These are phyloP conservation scores for Ramularia endophylla DNA, from an alignment of 2,329 filamentous ascomycete species.

Conservation along the genomic window DNA sequence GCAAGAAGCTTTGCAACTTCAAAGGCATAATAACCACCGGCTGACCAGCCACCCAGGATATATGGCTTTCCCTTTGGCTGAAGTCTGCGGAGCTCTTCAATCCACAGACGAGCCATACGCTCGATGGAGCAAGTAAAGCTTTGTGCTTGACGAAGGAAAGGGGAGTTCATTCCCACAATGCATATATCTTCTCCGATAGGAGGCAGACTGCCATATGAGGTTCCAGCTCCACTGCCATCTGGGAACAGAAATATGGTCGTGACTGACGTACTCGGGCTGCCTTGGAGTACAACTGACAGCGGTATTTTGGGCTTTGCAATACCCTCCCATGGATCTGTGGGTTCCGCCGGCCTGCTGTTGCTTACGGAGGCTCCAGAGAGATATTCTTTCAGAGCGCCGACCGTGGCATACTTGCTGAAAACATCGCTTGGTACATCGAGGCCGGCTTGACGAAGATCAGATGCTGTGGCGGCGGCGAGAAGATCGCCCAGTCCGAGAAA, in stretches of 20 bases:
- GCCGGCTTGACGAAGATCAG: conserved; percentile 21
- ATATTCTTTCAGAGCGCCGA: conserved; percentile 21
- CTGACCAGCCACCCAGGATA: conserved; percentile 67
- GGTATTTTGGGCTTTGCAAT: conserved; percentile 29
- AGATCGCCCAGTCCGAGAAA: conserved; percentile 27
- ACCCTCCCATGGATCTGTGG: conserved; percentile 26
- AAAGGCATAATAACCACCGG: conserved; percentile 65
- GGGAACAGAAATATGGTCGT: conserved; percentile 34
- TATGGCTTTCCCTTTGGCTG: conserved; percentile 51
- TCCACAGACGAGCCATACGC: conserved; percentile 24
- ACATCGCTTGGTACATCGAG: conserved; percentile 18
- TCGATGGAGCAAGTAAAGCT: conserved; percentile 26
- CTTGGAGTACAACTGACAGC: conserved; percentile 23
- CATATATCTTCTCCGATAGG: conserved; percentile 41
- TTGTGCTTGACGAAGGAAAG: conserved; percentile 25
- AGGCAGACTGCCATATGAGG: conserved; percentile 36
- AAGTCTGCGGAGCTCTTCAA: conserved; percentile 33
- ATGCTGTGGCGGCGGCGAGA: conserved; percentile 23
- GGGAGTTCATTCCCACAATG: conserved; percentile 38
- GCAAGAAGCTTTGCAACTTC: conserved; percentile 25
- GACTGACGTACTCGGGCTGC: conserved; percentile 14
- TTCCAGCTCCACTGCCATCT: conserved; percentile 44
- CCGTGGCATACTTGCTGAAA: conserved; percentile 22
- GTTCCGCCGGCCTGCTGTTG: conserved; percentile 8
- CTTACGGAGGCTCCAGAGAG: conserved; percentile 7